A percentile compares a stretch with the other conserved stretches of the same genome.
Conservation (phyloP, 2,329 filamentous ascomycete genomes). For the Periglandula ipomoeae region DNA sequence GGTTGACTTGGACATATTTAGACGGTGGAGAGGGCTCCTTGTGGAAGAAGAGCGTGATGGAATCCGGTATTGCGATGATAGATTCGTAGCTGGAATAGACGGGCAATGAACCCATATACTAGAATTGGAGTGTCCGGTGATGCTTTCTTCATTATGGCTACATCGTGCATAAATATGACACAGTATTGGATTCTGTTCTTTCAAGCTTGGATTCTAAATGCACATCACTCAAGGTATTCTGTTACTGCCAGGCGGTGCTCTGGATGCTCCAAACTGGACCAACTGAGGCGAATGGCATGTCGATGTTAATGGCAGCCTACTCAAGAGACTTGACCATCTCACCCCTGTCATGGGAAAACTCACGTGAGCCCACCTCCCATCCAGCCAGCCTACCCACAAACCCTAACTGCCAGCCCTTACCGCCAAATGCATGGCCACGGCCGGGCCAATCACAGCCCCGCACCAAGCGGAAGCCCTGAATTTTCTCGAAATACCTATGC, state of each 20-base stretch:
- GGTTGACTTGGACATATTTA: not conserved
- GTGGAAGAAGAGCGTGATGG: not conserved
- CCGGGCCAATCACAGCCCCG: conserved; percentile 10
- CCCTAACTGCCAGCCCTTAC: conserved; percentile 39
- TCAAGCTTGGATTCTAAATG: no score
- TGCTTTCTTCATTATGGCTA: not conserved
- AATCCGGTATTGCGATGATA: not conserved
- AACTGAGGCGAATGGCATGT: no score
- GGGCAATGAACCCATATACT: conserved; percentile 8
- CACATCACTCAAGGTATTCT: no score
- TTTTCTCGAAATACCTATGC: conserved; percentile 17
- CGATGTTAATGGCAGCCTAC: no score
- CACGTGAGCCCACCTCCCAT: conserved; percentile 1
- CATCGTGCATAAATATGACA: no score
- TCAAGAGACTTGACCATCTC: no score
- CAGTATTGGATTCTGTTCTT: no score
- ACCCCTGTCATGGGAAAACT: not conserved
- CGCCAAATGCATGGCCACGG: conserved; percentile 20
- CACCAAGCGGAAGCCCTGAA: conserved; percentile 17
- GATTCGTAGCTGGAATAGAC: conserved; percentile 14
- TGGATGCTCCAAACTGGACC: no score
- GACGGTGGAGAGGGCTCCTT: not conserved
- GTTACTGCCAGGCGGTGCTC: no score
- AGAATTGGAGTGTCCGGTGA: not conserved
- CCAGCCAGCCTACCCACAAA: not conserved